Evolutionary conservation across 805 yeast genomes (phyloP).

Genomic region (Yarrowia sp.): DNA sequence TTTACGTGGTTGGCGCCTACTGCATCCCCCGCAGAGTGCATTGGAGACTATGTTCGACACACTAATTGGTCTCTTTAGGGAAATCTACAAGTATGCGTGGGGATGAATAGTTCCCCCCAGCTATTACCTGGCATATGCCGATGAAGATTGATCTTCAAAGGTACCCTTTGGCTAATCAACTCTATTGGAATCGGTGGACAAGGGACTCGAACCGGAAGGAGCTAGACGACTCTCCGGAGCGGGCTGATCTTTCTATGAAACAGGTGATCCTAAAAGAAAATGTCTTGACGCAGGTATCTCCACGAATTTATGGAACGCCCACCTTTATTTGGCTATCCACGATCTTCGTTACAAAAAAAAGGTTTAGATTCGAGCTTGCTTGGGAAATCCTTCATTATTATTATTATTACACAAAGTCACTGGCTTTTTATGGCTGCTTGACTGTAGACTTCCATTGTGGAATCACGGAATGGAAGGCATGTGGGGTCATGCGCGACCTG

Average conservation of each 20-base stretch:
- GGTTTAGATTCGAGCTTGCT: conserved; percentile 7
- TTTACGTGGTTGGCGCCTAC: not conserved
- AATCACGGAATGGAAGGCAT: not conserved
- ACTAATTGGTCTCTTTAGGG: not conserved
- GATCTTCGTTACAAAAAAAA: not conserved
- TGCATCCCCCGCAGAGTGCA: conserved; percentile 9
- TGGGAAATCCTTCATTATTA: not conserved
- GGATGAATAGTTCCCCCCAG: not conserved
- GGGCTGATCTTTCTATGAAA: not conserved
- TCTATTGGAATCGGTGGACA: not conserved
- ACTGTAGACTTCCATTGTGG: not conserved
- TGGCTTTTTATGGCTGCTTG: not conserved
- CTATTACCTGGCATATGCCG: not conserved
- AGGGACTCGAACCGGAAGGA: too few species aligned
- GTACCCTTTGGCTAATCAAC: conserved; percentile 1
- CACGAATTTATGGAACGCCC: not conserved
- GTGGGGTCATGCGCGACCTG: too few species aligned
- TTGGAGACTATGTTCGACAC: not conserved
- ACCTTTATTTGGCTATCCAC: not conserved
- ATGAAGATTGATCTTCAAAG: not conserved
- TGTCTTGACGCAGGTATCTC: conserved; percentile 5
- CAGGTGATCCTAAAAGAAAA: not conserved
- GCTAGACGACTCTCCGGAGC: not conserved
- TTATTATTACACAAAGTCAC: not conserved
- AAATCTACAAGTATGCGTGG: not conserved